phyloP scores from a whole-genome alignment of 805 yeast species.

The Candida takata region DNA sequence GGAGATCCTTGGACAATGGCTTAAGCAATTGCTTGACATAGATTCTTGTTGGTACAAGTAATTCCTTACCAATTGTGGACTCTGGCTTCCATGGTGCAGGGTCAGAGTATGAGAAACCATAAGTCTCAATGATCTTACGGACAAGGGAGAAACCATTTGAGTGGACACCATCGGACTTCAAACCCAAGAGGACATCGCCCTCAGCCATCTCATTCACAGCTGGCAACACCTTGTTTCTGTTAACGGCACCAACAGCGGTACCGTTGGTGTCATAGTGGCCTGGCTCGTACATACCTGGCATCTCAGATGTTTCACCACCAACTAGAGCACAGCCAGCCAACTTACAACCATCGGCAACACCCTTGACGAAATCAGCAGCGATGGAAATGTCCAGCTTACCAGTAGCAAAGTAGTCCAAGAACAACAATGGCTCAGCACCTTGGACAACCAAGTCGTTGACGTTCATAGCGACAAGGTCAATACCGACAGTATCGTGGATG shows the following conservation, averaged over 20 bases:
- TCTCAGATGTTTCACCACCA: conserved; percentile 98
- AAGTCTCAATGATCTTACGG: conserved; percentile 80
- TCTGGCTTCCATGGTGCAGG: conserved; percentile 78
- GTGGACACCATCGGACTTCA: conserved; percentile 89
- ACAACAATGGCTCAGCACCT: conserved; percentile 96
- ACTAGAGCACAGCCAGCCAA: conserved; percentile 95
- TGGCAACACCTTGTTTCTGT: conserved; percentile 70
- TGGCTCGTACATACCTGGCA: conserved; percentile 97
- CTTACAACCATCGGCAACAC: conserved; percentile 96
- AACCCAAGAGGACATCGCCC: conserved; percentile 82
- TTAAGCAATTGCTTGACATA: conserved; percentile 88
- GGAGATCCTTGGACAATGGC: conserved; percentile 55
- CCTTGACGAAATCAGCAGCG: conserved; percentile 84
- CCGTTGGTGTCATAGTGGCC: conserved; percentile 98
- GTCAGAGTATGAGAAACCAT: conserved; percentile 63
- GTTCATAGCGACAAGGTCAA: conserved; percentile 98
- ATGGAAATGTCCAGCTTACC: conserved; percentile 80
- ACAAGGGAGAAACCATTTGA: conserved; percentile 95
- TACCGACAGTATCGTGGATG: conserved; percentile 96
- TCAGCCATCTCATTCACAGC: conserved; percentile 53
- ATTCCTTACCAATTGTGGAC: conserved; percentile 75
- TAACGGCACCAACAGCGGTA: conserved; percentile 96
- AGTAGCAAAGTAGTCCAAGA: conserved; percentile 94
- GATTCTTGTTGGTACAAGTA: conserved; percentile 85
- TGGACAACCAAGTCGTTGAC: conserved; percentile 97